A percentile compares a stretch with the other conserved stretches of the same genome.
phyloP scores from a whole-genome alignment of 495 filamentous ascomycete species.

The Mytilinidion resinicola region DNA sequence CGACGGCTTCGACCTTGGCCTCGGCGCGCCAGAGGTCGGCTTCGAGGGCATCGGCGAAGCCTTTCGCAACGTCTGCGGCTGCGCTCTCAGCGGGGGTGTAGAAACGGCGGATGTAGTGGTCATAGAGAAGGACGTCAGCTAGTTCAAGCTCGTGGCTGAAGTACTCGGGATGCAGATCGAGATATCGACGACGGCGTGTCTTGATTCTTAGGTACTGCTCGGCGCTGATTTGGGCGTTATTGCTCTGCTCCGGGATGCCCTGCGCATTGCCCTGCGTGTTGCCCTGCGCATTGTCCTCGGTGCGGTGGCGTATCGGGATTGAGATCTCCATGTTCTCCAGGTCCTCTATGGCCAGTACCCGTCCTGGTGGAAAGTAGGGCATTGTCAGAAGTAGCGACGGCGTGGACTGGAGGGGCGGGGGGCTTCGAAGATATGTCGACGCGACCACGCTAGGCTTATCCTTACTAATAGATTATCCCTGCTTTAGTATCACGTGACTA shows the following conservation, averaged over 20 bases:
- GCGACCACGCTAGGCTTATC: no score
- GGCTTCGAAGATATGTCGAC: no score
- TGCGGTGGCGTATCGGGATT: not conserved
- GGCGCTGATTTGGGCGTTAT: not conserved
- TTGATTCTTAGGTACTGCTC: conserved; percentile 40
- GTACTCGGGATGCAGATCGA: conserved; percentile 59
- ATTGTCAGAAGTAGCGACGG: no score
- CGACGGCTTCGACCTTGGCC: conserved; percentile 60
- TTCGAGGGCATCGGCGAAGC: conserved; percentile 67
- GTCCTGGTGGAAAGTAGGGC: no score
- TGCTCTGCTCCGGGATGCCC: no score
- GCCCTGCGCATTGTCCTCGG: not conserved
- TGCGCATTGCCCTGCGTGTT: not conserved
- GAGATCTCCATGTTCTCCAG: no score
- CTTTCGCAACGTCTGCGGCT: conserved; percentile 61
- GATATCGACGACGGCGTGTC: conserved; percentile 59
- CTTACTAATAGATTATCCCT: no score
- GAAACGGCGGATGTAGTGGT: conserved; percentile 71
- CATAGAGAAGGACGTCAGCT: conserved; percentile 72
- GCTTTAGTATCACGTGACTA: no score
- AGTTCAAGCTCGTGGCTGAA: conserved; percentile 42
- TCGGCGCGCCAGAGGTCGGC: conserved; percentile 66
- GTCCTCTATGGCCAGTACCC: no score
- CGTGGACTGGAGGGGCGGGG: no score
- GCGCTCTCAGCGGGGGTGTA: conserved; percentile 67